Evolutionary conservation across 116 monocot species (phyloP).

Genomic region (Papilionanthe hybrid): DNA sequence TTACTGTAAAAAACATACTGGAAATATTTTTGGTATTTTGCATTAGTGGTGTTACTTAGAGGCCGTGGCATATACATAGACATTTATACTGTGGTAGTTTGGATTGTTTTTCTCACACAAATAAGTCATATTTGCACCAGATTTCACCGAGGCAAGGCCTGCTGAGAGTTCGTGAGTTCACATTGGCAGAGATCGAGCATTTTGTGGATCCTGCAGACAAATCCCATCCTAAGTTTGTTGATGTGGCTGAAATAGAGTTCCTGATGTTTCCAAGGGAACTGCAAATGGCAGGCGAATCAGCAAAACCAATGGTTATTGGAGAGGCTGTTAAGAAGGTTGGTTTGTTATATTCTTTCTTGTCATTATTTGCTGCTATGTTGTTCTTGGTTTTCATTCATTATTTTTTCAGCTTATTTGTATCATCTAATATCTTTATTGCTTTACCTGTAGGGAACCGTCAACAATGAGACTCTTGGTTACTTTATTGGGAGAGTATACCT

Average conservation of each 20-base stretch:
- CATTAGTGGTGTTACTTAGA: no score
- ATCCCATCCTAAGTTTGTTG: slow-evolving; percentile 84
- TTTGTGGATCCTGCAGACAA: slow-evolving; percentile 97
- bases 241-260: slow-evolving; percentile 77
- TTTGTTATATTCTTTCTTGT: background rate
- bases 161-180: slow-evolving; percentile 90
- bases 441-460: slow-evolving; percentile 63
- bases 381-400: background rate
- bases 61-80: no score
- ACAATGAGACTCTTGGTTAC: slow-evolving; percentile 94
- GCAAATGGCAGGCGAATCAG: slow-evolving; percentile 58
- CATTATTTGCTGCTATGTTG: background rate
- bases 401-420: background rate
- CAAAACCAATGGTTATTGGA: slow-evolving; percentile 48
- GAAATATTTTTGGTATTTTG: no score
- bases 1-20: no score
- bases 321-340: slow-evolving; percentile 74
- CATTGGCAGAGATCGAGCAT: slow-evolving; percentile 92
- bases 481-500: slow-evolving; percentile 96
- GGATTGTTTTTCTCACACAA: background rate
- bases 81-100: background rate
- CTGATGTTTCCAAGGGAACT: slow-evolving; percentile 88
- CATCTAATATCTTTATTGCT: background rate
- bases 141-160: slow-evolving; percentile 98
- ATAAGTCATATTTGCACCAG: slow-evolving; percentile 21